A percentile compares a stretch with the other conserved stretches of the same genome.
phyloP scores from a whole-genome alignment of 202 grass and related monocot species.

The Eragrostis tef region DNA sequence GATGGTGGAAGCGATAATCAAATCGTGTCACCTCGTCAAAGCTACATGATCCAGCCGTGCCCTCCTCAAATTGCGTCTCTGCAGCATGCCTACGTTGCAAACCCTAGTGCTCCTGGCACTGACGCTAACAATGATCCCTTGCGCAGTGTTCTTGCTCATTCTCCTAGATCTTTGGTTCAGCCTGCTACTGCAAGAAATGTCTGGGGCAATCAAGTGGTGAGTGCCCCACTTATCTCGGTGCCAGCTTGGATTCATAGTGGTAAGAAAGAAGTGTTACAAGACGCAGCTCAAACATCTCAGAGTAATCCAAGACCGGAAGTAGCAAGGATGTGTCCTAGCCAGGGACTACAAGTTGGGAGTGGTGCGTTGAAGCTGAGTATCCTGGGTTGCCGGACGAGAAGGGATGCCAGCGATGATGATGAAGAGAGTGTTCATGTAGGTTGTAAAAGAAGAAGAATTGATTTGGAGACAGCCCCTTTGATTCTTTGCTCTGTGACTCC shows the following conservation, averaged over 20 bases:
- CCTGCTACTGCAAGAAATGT: constrained; percentile 43
- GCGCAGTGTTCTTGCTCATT: constrained; percentile 44
- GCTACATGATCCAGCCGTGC: constrained; percentile 14
- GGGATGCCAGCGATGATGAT: constrained; percentile 21
- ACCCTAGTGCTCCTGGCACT: constrained; percentile 42
- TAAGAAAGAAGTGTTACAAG: constrained; percentile 29
- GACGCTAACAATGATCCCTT: constrained; percentile 52
- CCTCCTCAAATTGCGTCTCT: constrained; percentile 45
- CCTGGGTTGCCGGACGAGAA: constrained; percentile 39
- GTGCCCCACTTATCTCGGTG: constrained; percentile 21
- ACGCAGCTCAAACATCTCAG: neutral
- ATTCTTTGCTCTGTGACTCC: constrained; percentile 37
- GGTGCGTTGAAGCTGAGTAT: constrained; percentile 16
- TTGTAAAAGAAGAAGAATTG: constrained; percentile 56
- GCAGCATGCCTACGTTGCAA: constrained; percentile 49
- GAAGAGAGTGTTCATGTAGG: constrained; percentile 15
- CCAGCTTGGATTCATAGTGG: constrained; percentile 26
- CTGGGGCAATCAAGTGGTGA: constrained; percentile 55
- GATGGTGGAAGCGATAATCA: constrained; percentile 22
- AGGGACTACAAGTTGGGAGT: neutral
- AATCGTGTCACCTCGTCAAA: neutral
- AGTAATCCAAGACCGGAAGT: constrained; percentile 4
- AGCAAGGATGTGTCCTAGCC: neutral
- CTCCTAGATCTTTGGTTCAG: constrained; percentile 40
- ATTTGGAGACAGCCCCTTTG: constrained; percentile 46